phyloP scores from a whole-genome alignment of 1,284 basidiomycete species.

The Marasmius sp. region DNA sequence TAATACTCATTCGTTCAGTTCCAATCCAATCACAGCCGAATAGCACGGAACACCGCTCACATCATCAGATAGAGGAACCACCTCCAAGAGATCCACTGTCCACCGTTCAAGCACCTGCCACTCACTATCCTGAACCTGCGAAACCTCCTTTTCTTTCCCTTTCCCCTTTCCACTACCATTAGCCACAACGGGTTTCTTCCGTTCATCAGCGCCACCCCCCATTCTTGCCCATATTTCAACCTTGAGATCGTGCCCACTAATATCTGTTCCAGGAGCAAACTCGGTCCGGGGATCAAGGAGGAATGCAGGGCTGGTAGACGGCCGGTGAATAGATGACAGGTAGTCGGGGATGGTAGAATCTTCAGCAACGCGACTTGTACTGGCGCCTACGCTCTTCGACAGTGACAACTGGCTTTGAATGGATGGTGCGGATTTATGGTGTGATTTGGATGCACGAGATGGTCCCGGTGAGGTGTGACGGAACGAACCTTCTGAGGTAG shows the following conservation, averaged over 20 bases:
- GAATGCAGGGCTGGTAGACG: constrained; percentile 79
- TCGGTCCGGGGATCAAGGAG: constrained; percentile 50
- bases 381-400: not conserved
- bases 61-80: constrained; percentile 62
- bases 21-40: constrained; percentile 13
- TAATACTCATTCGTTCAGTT: constrained; percentile 38
- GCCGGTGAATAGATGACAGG: constrained; percentile 66
- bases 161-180: constrained; percentile 46
- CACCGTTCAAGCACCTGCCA: constrained; percentile 74
- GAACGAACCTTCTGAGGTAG: too few relatives aligned
- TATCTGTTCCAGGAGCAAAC: constrained; percentile 47
- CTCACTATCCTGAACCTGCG: constrained; percentile 23
- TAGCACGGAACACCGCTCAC: constrained; percentile 37
- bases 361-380: not conserved
- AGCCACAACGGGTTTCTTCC: not conserved
- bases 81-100: constrained; percentile 61
- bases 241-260: constrained; percentile 46
- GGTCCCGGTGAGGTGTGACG: too few relatives aligned
- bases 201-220: constrained; percentile 3
- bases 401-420: not conserved
- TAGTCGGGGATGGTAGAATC: constrained; percentile 50
- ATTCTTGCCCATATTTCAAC: constrained; percentile 62
- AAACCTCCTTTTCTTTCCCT: constrained; percentile 42
- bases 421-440: not conserved
- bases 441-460: not conserved